Evolutionary conservation across 495 filamentous ascomycete genomes (phyloP).

Genomic region (Beverwykella pulmonaria): DNA sequence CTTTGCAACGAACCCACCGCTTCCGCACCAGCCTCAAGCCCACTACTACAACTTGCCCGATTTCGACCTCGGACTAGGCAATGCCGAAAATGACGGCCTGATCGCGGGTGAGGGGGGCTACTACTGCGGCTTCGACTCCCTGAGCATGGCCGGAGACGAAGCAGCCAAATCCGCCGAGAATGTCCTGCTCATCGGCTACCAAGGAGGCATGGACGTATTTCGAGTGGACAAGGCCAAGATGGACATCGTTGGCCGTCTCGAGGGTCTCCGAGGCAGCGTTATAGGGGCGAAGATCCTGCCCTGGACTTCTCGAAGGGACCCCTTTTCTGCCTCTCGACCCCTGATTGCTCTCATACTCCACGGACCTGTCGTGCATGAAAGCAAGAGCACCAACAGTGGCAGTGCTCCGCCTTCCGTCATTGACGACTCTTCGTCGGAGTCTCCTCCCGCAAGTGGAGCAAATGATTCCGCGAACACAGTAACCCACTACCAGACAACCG

Average conservation of each 20-base stretch:
- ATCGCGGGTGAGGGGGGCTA: slow-evolving; percentile 66
- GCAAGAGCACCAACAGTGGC: background rate
- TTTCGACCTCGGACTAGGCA: slow-evolving; percentile 51
- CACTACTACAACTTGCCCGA: slow-evolving; percentile 65
- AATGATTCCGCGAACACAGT: slow-evolving; percentile 47
- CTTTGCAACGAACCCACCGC: slow-evolving; percentile 61
- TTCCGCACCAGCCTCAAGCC: slow-evolving; percentile 79
- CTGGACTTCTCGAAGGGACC: slow-evolving; percentile 53
- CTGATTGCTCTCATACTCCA: slow-evolving; percentile 76
- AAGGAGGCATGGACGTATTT: slow-evolving; percentile 73
- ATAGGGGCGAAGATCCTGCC: slow-evolving; percentile 78
- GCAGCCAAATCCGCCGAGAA: slow-evolving; percentile 59
- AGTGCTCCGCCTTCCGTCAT: slow-evolving; percentile 27
- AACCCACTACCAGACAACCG: slow-evolving; percentile 75
- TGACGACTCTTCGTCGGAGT: slow-evolving; percentile 30
- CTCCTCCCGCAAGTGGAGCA: slow-evolving; percentile 32
- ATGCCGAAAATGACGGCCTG: slow-evolving; percentile 44
- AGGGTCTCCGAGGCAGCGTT: slow-evolving; percentile 77
- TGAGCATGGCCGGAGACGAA: slow-evolving; percentile 56
- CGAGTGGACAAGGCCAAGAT: slow-evolving; percentile 67
- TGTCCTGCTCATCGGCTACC: slow-evolving; percentile 74
- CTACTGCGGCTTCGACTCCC: slow-evolving; percentile 77
- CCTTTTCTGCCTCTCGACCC: slow-evolving; percentile 53
- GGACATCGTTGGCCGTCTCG: slow-evolving; percentile 66
- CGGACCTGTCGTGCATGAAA: slow-evolving; percentile 58